These are phyloP conservation scores for Liriodendron chinense DNA, from an alignment of 164 flowering plant species.

Conservation along the genomic window DNA sequence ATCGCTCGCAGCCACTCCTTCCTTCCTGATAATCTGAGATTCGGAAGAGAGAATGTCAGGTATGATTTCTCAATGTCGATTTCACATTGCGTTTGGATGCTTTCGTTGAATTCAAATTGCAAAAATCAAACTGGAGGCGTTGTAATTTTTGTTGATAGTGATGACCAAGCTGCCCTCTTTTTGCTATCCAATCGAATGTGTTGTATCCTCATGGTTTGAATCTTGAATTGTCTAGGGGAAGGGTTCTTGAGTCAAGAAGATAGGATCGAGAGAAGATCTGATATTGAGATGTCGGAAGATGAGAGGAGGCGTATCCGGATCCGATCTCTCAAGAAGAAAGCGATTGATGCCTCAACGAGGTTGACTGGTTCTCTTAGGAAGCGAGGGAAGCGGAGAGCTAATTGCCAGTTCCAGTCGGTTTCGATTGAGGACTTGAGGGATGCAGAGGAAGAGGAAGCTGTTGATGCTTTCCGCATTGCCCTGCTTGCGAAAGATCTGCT, in stretches of 20 bases:
- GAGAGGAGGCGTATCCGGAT: slow-evolving; percentile 41
- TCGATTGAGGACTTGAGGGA: slow-evolving; percentile 74
- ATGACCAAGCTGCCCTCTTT: background rate
- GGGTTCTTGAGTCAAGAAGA: slow-evolving; percentile 34
- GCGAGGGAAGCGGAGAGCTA: slow-evolving; percentile 46
- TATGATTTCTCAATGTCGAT: background rate
- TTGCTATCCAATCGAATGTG: background rate
- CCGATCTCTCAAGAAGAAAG: slow-evolving; percentile 66
- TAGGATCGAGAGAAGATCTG: background rate
- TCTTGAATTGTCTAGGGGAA: background rate
- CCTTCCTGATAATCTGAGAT: background rate
- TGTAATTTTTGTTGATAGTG: background rate
- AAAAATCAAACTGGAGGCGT: background rate
- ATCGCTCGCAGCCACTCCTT: background rate
- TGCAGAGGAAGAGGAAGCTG: slow-evolving; percentile 65
- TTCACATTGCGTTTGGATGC: background rate
- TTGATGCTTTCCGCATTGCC: slow-evolving; percentile 51
- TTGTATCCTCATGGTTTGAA: background rate
- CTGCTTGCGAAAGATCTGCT: slow-evolving; percentile 58
- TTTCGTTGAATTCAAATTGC: background rate
- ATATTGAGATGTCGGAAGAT: slow-evolving; percentile 54
- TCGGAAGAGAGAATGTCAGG: background rate
- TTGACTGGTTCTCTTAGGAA: slow-evolving; percentile 48
- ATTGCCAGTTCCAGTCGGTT: slow-evolving; percentile 21
- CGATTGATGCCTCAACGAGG: slow-evolving; percentile 64